phyloP scores from a whole-genome alignment of 2,329 filamentous ascomycete genomes.

The Diaporthe amygdali region DNA sequence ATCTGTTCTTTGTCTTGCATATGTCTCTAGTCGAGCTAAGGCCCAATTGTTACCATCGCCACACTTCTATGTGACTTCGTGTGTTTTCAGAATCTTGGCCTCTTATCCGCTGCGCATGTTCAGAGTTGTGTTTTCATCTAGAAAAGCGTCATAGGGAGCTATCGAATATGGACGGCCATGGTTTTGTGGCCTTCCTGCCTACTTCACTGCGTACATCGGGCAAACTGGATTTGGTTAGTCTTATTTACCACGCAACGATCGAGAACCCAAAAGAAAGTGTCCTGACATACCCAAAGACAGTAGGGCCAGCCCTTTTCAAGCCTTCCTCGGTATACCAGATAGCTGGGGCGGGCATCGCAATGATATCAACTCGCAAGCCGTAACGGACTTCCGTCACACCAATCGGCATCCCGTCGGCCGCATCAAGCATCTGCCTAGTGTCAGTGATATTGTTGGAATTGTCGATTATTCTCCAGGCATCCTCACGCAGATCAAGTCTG shows the following conservation, averaged over 20 bases:
- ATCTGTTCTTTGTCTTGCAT: too few relatives aligned
- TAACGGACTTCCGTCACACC: not conserved
- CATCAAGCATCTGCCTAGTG: not conserved
- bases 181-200: not conserved
- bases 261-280: too few relatives aligned
- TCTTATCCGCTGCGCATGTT: too few relatives aligned
- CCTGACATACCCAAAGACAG: not conserved
- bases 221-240: not conserved
- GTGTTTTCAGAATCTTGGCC: too few relatives aligned
- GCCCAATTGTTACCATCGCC: too few relatives aligned
- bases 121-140: too few relatives aligned
- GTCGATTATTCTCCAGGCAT: fast-evolving
- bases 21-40: too few relatives aligned
- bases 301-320: not conserved
- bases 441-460: not conserved
- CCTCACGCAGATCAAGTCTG: not conserved
- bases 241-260: not conserved
- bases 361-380: not conserved
- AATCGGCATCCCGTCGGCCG: conserved; percentile 1
- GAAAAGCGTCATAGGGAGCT: not conserved
- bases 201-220: not conserved
- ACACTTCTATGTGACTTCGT: too few relatives aligned
- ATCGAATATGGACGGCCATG: not conserved
- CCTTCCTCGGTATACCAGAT: not conserved
- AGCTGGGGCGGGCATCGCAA: not conserved